phyloP scores from a whole-genome alignment of 1,284 basidiomycete genomes.

The Dichomitus squalens region DNA sequence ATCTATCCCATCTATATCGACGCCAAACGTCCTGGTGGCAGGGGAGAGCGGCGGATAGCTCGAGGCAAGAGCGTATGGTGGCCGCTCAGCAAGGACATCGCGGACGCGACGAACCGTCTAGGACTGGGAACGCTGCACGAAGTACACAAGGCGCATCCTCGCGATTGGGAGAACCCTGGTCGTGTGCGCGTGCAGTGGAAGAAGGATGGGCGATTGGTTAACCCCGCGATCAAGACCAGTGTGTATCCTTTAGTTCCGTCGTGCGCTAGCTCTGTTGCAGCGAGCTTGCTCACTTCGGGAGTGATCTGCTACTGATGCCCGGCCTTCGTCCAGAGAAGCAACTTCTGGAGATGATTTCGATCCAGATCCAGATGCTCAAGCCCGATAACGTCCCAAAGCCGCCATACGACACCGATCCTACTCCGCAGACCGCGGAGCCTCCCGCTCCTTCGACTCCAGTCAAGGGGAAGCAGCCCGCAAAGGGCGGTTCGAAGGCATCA shows the following conservation, averaged over 20 bases:
- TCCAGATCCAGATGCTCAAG: conserved; percentile 75
- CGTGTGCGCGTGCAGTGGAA: conserved; percentile 91
- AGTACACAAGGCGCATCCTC: conserved; percentile 86
- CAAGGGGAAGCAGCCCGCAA: conserved; percentile 47
- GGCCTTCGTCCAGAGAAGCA: conserved; percentile 68
- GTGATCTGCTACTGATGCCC: conserved; percentile 8
- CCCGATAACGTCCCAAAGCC: conserved; percentile 71
- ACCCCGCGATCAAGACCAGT: conserved; percentile 82
- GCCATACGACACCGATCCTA: conserved; percentile 50
- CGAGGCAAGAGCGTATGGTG: conserved; percentile 88
- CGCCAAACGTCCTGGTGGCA: conserved; percentile 86
- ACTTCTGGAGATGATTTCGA: conserved; percentile 74
- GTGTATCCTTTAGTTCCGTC: conserved; percentile 35
- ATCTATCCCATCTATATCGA: conserved; percentile 98
- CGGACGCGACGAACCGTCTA: conserved; percentile 78
- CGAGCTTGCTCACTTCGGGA: neutral
- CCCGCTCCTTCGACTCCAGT: conserved; percentile 30
- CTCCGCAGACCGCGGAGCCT: conserved; percentile 24
- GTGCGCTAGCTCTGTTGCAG: no score
- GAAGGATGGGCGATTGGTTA: conserved; percentile 75
- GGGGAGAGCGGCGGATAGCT: conserved; percentile 81
- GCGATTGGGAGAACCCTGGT: conserved; percentile 97
- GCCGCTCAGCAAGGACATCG: conserved; percentile 92
- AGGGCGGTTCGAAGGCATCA: conserved; percentile 34
- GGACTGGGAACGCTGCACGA: conserved; percentile 86